These are phyloP conservation scores for Tausonia pullulans DNA, from an alignment of 1,284 basidiomycete genomes.

Conservation along the genomic window DNA sequence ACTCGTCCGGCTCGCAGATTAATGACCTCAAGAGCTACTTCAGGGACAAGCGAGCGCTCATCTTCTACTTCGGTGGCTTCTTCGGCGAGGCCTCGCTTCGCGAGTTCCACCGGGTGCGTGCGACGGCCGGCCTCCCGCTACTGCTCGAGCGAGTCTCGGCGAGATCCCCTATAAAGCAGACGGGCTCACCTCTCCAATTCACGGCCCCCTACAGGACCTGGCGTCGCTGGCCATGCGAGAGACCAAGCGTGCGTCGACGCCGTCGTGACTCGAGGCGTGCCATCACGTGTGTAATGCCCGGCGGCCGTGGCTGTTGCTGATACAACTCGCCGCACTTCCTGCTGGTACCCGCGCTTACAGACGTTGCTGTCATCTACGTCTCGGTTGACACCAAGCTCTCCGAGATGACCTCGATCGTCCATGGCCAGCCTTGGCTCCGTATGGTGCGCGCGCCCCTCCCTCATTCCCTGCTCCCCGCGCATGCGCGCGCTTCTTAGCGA, in stretches of 20 bases:
- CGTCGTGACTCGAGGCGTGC: background rate
- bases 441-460: constrained; percentile 19
- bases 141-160: background rate
- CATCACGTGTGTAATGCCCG: constrained; percentile 3
- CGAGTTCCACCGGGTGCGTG: constrained; percentile 10
- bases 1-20: constrained; percentile 28
- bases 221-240: background rate
- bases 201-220: constrained; percentile 1
- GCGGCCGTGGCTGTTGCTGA: too few species aligned
- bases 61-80: constrained; percentile 32
- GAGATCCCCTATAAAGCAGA: background rate
- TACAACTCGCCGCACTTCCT: too few species aligned
- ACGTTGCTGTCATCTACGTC: constrained; percentile 26
- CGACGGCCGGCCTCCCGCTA: background rate
- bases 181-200: background rate
- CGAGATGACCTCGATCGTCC: constrained; percentile 22
- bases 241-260: background rate
- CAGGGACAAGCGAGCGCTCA: constrained; percentile 29
- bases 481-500: background rate
- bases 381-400: constrained; percentile 30
- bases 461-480: background rate
- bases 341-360: background rate
- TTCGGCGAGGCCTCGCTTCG: constrained; percentile 21
- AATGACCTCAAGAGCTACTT: constrained; percentile 29
- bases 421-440: constrained; percentile 32